Base-by-base conservation (phyloP, 164 flowering plant species). In the Pachysandra terminalis region DNA sequence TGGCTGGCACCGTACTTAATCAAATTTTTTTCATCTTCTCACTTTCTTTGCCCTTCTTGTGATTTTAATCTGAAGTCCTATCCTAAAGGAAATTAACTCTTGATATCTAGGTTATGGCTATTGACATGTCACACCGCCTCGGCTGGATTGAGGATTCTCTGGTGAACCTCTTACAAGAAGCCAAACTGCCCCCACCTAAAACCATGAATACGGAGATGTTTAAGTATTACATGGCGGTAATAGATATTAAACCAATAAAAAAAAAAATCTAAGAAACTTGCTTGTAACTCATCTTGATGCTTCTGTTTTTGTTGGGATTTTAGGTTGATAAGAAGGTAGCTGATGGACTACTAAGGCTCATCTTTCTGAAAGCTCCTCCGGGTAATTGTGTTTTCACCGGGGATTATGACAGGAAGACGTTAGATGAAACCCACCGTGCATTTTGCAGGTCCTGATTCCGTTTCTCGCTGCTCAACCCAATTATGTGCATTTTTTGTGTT, bases 281-380 rank as follows among this genome's bases (percentile, higher is more conserved):
- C 37, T 3, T 32, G 37, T 7, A 27, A 27, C 16, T 63, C 8
- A n/a, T 73, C 26, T 6, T 70, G 5, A 0, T 54, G 19, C 8
- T 66, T 0, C n/a, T 63, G 0, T 3, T 64, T 35, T 48, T 41
- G 56, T 65, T 53, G 59, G 35, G 48, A 59, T 55, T 59, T 57
- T 78, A 96, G 99, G 96, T 96, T 45, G 99, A 96, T 75, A 96
- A 93, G 79, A 96, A 96, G 83, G 98, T 96, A 12, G 99, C 98
- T 16, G 98, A 96, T 82, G 98, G 99, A 37, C 77, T 90, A 22
- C 79, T 96, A 28, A 87, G 99, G 78, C 95, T 96, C 74, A 93
- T 96, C 74, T 96, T 96, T 64, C 72, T 96, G 67, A 91, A 88
- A 79, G 99, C 98, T 40, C 87, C 96, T 72, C 84, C 93, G 16